These are phyloP conservation scores for Solanum clarkiae DNA, from an alignment of 257 asterid genomes.

Conservation along the genomic window DNA sequence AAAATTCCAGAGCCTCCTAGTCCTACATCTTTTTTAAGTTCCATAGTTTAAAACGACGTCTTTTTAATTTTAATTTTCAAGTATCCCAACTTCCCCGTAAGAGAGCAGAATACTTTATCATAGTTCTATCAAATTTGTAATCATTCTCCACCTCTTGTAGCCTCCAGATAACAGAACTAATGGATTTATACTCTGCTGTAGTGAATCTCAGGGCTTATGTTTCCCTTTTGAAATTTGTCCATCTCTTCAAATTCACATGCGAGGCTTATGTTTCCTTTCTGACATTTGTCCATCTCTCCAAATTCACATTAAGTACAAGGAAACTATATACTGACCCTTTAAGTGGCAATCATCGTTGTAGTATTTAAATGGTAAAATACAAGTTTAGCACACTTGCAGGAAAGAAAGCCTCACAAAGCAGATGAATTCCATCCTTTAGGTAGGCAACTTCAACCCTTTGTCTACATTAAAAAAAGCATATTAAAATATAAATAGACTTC, in stretches of 20 bases:
- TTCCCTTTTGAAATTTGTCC: neutral
- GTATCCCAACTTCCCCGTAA: neutral
- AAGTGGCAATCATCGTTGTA: neutral
- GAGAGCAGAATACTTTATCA: neutral
- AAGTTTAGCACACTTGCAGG: neutral
- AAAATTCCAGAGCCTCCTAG: slow-evolving; percentile 43
- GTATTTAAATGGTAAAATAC: neutral
- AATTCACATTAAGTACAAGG: neutral
- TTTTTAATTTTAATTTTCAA: neutral
- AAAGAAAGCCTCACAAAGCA: neutral
- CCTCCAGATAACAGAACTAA: neutral
- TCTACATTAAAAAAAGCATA: neutral
- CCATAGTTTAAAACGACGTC: neutral
- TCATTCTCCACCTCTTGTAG: neutral
- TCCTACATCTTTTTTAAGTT: slow-evolving; percentile 26
- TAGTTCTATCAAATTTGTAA: neutral
- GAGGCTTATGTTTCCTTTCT: neutral
- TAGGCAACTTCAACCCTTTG: too few species aligned
- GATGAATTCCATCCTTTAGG: neutral
- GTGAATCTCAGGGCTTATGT: neutral
- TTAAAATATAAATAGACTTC: neutral
- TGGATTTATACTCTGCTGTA: neutral
- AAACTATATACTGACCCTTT: neutral
- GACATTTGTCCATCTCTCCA: neutral
- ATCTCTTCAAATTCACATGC: neutral